phyloP scores from a whole-genome alignment of 495 filamentous ascomycete species.

The Wilcoxina mikolae region DNA sequence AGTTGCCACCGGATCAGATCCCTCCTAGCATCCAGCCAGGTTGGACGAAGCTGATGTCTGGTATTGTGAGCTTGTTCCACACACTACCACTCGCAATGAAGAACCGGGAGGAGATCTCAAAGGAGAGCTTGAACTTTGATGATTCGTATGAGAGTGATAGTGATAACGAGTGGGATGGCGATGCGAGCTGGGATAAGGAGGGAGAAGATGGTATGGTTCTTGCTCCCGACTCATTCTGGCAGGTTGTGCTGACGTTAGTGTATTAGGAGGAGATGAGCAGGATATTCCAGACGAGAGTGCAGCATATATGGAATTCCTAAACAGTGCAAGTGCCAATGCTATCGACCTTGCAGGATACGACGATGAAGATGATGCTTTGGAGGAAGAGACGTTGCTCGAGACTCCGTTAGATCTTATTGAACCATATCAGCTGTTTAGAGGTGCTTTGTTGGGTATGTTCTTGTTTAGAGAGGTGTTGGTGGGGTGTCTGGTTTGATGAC shows the following conservation, averaged over 20 bases:
- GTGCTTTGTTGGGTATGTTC: slow-evolving; percentile 65
- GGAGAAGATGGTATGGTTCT: slow-evolving; percentile 38
- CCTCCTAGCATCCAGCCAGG: slow-evolving; percentile 81
- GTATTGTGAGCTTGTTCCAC: slow-evolving; percentile 81
- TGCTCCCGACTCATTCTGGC: not conserved
- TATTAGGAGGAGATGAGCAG: slow-evolving; percentile 35
- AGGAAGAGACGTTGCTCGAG: slow-evolving; percentile 83
- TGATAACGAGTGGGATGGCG: slow-evolving; percentile 60
- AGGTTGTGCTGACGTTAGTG: slow-evolving; percentile 1
- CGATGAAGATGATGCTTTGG: slow-evolving; percentile 74
- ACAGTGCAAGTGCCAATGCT: slow-evolving; percentile 41
- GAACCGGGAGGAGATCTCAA: slow-evolving; percentile 82
- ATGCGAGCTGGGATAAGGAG: slow-evolving; percentile 56
- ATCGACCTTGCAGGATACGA: slow-evolving; percentile 31
- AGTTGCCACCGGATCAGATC: slow-evolving; percentile 58
- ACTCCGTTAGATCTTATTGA: slow-evolving; percentile 90
- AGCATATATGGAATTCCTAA: slow-evolving; percentile 90
- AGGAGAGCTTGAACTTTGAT: slow-evolving; percentile 67
- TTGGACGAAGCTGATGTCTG: slow-evolving; percentile 88
- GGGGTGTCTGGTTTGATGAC: not conserved
- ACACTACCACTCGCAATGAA: slow-evolving; percentile 75
- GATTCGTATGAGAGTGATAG: slow-evolving; percentile 51
- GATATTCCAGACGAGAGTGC: slow-evolving; percentile 64
- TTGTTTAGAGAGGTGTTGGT: not conserved
- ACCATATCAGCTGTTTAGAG: slow-evolving; percentile 75